Conservation (phyloP, 139 green algal species). For the Pleodorina starrii region DNA sequence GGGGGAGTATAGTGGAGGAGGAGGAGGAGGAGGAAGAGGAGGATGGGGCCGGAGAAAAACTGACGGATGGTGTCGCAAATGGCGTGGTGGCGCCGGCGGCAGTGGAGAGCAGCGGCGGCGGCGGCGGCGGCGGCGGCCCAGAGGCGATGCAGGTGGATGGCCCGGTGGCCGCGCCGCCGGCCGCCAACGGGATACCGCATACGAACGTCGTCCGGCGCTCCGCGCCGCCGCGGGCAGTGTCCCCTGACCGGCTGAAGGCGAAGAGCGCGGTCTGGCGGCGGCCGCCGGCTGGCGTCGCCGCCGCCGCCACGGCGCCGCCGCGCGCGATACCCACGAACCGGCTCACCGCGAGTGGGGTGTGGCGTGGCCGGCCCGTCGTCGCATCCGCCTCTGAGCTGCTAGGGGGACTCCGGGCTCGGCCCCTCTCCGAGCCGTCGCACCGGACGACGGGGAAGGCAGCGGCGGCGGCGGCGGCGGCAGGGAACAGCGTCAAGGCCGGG, state of each 20-base stretch:
- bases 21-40: constrained; percentile 24
- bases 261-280: background rate
- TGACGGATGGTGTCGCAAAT: too few species aligned
- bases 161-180: background rate
- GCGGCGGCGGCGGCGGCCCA: background rate
- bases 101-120: background rate
- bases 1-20: too few species aligned
- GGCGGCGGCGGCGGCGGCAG: background rate
- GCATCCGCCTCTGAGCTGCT: background rate
- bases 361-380: background rate
- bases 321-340: constrained; percentile 1
- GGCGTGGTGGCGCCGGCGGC: too few species aligned
- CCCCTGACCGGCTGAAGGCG: background rate
- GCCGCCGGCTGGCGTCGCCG: background rate
- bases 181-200: background rate
- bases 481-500: background rate
- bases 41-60: too few species aligned
- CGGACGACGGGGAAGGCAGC: too few species aligned
- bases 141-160: constrained; percentile 36
- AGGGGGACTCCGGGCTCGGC: background rate
- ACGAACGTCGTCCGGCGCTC: background rate
- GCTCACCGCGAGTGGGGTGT: background rate
- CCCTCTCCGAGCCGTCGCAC: background rate
- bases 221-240: background rate
- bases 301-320: background rate